Conservation (phyloP, 2,329 filamentous ascomycete species). For the Penicillium sp. region DNA sequence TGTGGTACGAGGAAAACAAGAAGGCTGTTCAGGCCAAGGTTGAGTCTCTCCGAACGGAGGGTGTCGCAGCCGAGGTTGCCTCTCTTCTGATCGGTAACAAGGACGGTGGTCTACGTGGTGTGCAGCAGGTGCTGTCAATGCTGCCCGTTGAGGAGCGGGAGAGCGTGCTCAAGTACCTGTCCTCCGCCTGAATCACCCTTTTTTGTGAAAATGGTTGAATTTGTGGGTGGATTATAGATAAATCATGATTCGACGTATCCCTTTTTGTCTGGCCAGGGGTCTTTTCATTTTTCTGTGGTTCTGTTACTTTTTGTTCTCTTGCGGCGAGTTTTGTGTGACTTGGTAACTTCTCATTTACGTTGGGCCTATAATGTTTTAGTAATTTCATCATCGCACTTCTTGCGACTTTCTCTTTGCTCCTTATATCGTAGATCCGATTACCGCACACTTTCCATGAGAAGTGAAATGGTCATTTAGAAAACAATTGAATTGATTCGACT, state of each 20-base stretch:
- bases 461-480: too few relatives aligned
- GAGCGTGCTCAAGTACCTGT: slow-evolving; percentile 60
- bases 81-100: slow-evolving; percentile 60
- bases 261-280: slow-evolving; percentile 1
- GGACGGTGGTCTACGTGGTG: slow-evolving; percentile 71
- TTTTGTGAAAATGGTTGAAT: slow-evolving; percentile 2
- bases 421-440: too few relatives aligned
- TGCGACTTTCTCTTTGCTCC: too few relatives aligned
- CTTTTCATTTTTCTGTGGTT: not conserved
- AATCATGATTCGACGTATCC: slow-evolving; percentile 19
- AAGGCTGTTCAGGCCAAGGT: slow-evolving; percentile 78
- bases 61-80: slow-evolving; percentile 63
- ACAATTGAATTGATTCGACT: too few relatives aligned
- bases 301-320: slow-evolving; percentile 1
- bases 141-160: slow-evolving; percentile 86
- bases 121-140: slow-evolving; percentile 77
- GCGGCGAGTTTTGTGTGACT: too few relatives aligned
- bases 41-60: slow-evolving; percentile 72
- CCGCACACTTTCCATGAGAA: too few relatives aligned
- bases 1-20: slow-evolving; percentile 95
- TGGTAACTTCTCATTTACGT: too few relatives aligned
- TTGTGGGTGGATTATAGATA: not conserved
- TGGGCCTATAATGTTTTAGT: too few relatives aligned
- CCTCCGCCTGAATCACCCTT: slow-evolving; percentile 15
- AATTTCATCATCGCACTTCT: too few relatives aligned